These are phyloP conservation scores for Arachnopeziza araneosa DNA, from an alignment of 2,329 filamentous ascomycete genomes.

Conservation along the genomic window DNA sequence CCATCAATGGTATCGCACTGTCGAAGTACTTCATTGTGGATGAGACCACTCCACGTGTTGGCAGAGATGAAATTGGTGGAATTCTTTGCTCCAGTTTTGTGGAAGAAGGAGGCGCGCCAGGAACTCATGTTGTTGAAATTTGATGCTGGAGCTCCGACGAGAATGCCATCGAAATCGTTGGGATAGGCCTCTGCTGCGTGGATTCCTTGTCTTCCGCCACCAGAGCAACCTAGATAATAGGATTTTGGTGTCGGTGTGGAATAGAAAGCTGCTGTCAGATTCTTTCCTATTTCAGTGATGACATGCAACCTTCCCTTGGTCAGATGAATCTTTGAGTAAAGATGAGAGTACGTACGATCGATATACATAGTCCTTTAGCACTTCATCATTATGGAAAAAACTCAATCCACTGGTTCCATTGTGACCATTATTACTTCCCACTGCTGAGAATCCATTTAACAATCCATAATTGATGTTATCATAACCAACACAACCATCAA, in stretches of 20 bases:
- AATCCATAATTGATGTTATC: constrained; percentile 17
- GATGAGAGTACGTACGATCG: constrained; percentile 6
- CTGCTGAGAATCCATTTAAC: constrained; percentile 21
- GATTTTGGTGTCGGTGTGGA: constrained; percentile 23
- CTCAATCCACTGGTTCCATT: constrained; percentile 18
- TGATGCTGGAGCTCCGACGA: constrained; percentile 34
- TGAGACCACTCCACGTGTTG: constrained; percentile 4
- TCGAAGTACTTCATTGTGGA: constrained; percentile 26
- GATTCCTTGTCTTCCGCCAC: constrained; percentile 36
- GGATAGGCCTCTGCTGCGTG: constrained; percentile 35
- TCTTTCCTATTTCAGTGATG: constrained; percentile 8
- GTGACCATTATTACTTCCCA: constrained; percentile 24
- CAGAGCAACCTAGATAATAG: constrained; percentile 37
- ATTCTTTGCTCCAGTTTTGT: constrained; percentile 10
- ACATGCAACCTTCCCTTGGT: constrained; percentile 9
- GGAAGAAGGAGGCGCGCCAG: constrained; percentile 9
- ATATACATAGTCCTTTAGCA: constrained; percentile 22
- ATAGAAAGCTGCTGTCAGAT: constrained; percentile 31
- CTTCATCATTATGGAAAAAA: constrained; percentile 19
- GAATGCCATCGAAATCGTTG: constrained; percentile 37
- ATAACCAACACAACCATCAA: constrained; percentile 22
- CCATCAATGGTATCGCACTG: constrained; percentile 35
- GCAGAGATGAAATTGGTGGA: constrained; percentile 31
- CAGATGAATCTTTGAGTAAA: not conserved
- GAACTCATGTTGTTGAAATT: constrained; percentile 13